Percentiles rank a stretch among this genome's conserved stretches.
These are phyloP conservation scores for Tulasnella sp. DNA, from an alignment of 768 basidiomycete species.

Conservation along the genomic window DNA sequence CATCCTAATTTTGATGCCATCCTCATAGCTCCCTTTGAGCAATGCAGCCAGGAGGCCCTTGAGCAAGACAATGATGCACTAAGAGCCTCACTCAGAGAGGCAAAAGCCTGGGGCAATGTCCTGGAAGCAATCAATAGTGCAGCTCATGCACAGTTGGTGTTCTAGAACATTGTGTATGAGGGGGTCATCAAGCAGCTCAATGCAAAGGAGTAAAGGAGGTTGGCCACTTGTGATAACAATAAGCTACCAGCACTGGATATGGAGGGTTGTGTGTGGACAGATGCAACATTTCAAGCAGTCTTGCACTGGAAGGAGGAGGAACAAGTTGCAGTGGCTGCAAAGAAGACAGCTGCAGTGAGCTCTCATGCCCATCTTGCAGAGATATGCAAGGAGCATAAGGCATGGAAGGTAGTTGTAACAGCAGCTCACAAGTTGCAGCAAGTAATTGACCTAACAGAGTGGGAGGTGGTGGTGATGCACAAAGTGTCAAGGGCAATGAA, in stretches of 20 bases:
- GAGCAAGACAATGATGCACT: constrained; percentile 2
- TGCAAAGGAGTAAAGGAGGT: neutral
- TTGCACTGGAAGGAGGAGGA: neutral
- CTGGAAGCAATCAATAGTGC: neutral
- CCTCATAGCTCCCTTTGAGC: neutral
- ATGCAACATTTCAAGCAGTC: neutral
- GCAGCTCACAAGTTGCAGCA: neutral
- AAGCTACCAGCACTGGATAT: neutral
- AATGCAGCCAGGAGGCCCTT: neutral
- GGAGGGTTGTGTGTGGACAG: neutral
- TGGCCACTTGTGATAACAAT: neutral
- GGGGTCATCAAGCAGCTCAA: neutral
- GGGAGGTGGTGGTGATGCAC: neutral
- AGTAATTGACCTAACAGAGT: neutral
- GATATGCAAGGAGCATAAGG: neutral
- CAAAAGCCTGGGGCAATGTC: neutral
- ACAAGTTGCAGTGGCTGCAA: neutral
- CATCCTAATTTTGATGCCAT: neutral
- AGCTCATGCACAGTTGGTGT: neutral
- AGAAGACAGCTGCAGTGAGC: neutral
- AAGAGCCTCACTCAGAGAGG: neutral
- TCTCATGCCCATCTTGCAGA: neutral
- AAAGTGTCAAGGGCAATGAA: neutral
- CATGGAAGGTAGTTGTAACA: neutral
- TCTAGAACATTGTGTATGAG: neutral